Conservation (phyloP, 225 moss, liverwort and hornwort species). For the Rhytidiadelphus loreus region DNA sequence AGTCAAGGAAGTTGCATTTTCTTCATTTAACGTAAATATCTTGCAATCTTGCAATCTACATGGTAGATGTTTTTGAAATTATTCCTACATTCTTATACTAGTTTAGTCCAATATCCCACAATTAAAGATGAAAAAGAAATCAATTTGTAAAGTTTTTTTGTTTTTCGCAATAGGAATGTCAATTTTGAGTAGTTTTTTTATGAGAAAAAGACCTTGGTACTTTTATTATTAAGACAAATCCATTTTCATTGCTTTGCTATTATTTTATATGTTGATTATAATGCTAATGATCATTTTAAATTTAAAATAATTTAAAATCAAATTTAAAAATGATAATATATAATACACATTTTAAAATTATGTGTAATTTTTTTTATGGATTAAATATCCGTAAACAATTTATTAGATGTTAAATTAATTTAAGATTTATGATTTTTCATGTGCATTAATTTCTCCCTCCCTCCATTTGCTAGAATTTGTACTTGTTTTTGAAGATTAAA, state of each 20-base stretch:
- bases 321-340: background rate
- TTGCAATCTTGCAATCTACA: background rate
- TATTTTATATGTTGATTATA: background rate
- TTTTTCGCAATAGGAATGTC: background rate
- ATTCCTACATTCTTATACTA: background rate
- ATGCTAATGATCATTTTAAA: background rate
- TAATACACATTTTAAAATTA: fast-evolving
- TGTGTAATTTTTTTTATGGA: fast-evolving
- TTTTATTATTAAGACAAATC: fast-evolving
- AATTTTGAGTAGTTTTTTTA: background rate
- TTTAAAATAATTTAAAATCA: fast-evolving
- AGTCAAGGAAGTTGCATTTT: no score
- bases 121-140: background rate
- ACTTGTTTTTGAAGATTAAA: background rate
- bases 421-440: background rate
- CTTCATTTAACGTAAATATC: background rate
- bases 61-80: background rate
- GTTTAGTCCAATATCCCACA: fast-evolving
- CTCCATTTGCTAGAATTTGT: background rate
- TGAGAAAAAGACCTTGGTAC: background rate
- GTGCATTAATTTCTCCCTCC: fast-evolving
- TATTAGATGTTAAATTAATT: no score
- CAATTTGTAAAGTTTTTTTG: background rate
- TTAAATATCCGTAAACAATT: background rate
- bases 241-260: background rate